A percentile compares a stretch with the other conserved stretches of the same genome.
Evolutionary conservation across 2,329 filamentous ascomycete species (phyloP).

Genomic region (Aspergillus piperis): DNA sequence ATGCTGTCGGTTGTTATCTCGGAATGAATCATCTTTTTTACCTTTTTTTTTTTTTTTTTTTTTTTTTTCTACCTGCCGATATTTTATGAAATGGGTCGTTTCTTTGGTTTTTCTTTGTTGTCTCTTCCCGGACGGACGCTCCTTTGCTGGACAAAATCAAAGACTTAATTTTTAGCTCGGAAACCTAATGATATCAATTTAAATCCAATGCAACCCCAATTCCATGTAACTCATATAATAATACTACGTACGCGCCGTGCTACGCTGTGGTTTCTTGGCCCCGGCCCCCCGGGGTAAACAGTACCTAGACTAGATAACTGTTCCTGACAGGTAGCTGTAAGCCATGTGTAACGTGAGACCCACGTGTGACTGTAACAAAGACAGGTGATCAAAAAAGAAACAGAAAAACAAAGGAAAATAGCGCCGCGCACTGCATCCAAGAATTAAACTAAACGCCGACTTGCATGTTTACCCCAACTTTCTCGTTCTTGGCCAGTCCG

Average conservation of each 20-base stretch:
- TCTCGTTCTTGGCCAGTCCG: not conserved
- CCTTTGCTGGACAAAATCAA: not conserved
- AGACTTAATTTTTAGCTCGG: not conserved
- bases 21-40: not conserved
- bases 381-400: too few species aligned
- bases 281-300: too few species aligned
- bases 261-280: not conserved
- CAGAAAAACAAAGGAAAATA: too few species aligned
- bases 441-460: too few species aligned
- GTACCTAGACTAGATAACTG: not conserved
- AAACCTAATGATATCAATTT: not conserved
- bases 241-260: not conserved
- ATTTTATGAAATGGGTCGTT: not conserved
- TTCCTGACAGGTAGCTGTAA: not conserved
- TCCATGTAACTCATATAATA: not conserved
- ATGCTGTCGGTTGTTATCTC: not conserved
- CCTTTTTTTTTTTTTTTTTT: too few species aligned
- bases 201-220: not conserved
- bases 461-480: not conserved
- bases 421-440: too few species aligned
- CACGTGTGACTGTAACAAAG: not conserved
- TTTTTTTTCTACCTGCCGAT: not conserved
- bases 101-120: not conserved
- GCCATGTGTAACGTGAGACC: not conserved
- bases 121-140: not conserved